phyloP scores from a whole-genome alignment of 2,329 filamentous ascomycete genomes.

The Anisogramma anomala region DNA sequence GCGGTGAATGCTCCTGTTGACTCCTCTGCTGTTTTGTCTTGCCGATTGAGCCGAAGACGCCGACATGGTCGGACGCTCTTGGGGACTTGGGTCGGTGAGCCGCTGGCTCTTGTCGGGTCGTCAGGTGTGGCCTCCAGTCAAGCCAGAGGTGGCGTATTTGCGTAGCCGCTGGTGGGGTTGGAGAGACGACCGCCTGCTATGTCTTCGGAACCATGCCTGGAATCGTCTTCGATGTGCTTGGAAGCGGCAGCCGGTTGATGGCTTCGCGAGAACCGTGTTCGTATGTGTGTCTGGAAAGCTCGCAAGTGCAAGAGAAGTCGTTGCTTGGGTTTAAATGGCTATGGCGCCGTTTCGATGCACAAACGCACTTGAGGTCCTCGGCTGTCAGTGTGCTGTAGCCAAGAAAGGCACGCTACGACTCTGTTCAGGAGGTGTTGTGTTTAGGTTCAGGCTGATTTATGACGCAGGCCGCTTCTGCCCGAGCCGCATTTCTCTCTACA shows the following conservation, averaged over 20 bases:
- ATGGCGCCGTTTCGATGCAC: neutral
- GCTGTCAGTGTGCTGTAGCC: neutral
- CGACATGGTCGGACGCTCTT: slow-evolving; percentile 31
- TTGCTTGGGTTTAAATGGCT: neutral
- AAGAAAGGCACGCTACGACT: neutral
- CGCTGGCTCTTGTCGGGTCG: neutral
- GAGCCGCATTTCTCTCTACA: too few species aligned
- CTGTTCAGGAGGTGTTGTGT: neutral
- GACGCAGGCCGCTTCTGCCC: neutral
- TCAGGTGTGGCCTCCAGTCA: slow-evolving; percentile 1
- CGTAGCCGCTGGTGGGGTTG: slow-evolving; percentile 4
- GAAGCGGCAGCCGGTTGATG: neutral
- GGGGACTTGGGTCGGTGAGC: neutral
- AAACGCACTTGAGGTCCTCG: neutral
- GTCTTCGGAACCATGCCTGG: slow-evolving; percentile 11
- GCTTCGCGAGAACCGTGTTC: neutral
- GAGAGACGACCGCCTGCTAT: slow-evolving; percentile 14
- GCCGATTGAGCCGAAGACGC: slow-evolving; percentile 37
- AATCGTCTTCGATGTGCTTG: neutral
- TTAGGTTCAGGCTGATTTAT: neutral
- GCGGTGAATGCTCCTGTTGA: slow-evolving; percentile 34
- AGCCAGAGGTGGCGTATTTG: slow-evolving; percentile 4
- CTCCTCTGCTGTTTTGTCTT: slow-evolving; percentile 31
- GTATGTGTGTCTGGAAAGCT: neutral
- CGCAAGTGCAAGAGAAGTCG: neutral